Base-by-base conservation (phyloP, 2,329 filamentous ascomycete species). In the Grosmannia clavigera region DNA sequence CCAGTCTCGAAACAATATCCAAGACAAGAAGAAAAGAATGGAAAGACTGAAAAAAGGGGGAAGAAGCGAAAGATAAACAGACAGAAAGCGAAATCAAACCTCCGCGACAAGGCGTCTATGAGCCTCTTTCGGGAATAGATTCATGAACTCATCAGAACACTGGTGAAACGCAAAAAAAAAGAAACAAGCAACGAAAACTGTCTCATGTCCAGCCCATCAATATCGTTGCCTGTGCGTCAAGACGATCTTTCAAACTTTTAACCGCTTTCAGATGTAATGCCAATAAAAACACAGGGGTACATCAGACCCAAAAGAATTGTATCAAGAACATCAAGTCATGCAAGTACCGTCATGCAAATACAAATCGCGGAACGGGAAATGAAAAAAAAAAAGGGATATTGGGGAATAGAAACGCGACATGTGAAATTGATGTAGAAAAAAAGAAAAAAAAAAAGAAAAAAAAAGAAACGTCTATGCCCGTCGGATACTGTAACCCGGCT, bases 401-500 rank as follows among this genome's bases (percentile, higher is more conserved):
- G 31, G 27, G 6, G 31, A 55, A 35, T 38, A 33, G 14, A 33
- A 29, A 33, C 3, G 14, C 16, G 43, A 46, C 7, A 46, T 53
- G 16, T 14, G 31, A 52, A 58, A 31, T n/a, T 31, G n/a, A 29
- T 10, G 55, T 9, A 5, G 22, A 29, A 40, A 19, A 31, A 7
- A 31, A 55, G 31, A 31, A 31, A 31, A 7, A 31, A 22, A 22
- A 22, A 2, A 22, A 22, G 1, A 22, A 1, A 22, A 22, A 22
- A 22, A 22, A 22, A 52, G 3, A 48, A 57, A n/a, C 50, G 50
- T n/a, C 38, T 55, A 54, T n/a, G 53, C 1, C 29, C 61, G 60
- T 54, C 50, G 58, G 6, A 63, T 80, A 67, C 80, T 81, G 65
- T 74, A 73, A 12, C 78, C 80, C 2, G 79, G 80, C 38, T 73